Base-by-base conservation (phyloP, 2,329 filamentous ascomycete genomes). In the Paraconiothyrium brasiliense region DNA sequence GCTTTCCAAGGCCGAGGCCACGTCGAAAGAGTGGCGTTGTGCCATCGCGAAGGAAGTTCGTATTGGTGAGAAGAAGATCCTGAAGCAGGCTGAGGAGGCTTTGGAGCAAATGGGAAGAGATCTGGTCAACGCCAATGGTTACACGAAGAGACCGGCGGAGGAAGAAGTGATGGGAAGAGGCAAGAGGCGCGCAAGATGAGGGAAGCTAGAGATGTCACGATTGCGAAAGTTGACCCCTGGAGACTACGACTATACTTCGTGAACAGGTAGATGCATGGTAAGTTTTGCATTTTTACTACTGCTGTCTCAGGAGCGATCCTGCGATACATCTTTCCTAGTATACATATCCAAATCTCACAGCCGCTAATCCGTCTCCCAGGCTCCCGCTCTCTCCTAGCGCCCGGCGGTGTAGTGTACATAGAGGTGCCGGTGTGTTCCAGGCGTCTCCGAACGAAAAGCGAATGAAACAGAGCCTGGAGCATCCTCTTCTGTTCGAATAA, bases 61-160 rank as follows among this genome's bases (percentile, higher is more conserved):
- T 61, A 78, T 89, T 2, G 92, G 91, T 14, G 92, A 94, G 78
- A 93, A 93, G 76, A 83, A 84, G 67, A 81, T 94, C 6, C 73
- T 93, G 27, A 78, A 82, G 58, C 83, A 87, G 70, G 82, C 88
- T 1, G 81, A 85, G 61, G 61, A 70, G 39, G 73, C 70, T 1
- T 57, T 78, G 50, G 61, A 59, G 7, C 65, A 67, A 20, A 35
- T 72, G 69, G 60, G 65, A 79, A 78, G 76, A 75, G 74, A 69
- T 60, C 65, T 64, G 49, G 35, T 22, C 35, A 54, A 32, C 52
- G 35, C 49, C 14, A 66, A 56, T 30, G 66, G 58, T 9, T 55
- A 57, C n/a, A 39, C 63, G 0, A 76, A 75, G 59, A 69, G 74
- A 59, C 62, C 66, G 59, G 68, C 71, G 14, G 72, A 72, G 14